Evolutionary conservation across 345 rosid genomes (phyloP), one percentile per base, ranked within the genome.

Genomic region (Syzygium jambos): DNA sequence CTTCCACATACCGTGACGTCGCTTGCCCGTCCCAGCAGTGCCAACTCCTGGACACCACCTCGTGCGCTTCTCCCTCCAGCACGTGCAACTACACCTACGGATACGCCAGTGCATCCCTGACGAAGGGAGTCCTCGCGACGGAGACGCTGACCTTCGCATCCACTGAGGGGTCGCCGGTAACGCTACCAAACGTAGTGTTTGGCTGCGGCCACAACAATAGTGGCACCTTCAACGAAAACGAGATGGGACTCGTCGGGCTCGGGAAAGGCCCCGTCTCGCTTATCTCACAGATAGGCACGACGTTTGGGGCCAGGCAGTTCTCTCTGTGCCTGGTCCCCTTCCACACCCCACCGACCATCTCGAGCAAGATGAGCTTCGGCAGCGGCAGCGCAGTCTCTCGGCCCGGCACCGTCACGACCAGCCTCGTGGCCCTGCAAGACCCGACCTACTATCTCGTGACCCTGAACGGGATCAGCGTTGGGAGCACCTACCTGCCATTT

Each of bases 291-390:
- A 57, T 96, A 51, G 86, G 93, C 65, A 78, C 92, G 7, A 78
- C 91, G 0, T 90, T 93, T 27, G 93, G 86, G 3, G 93, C 91
- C 9, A 92, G 92, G 89, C 85, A 43, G 15, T 94, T 96, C 90
- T 96, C 96, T 4, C 93, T 93, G 51, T 96, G 98, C 90, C 87
- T 95, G 87, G 91, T 94, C 0, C 96, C 94, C 51, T 68, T 88
- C 52, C 86, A 87, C 52, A 51, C 94, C 53, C 34, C 86, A 3
- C 29, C 88, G 0, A 77, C 87, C 41, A 80, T 57, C 14, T 63
- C 94, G 17, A 93, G 94, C 90, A 93, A 90, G 84, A 87, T 95
- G 59, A 94, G 91, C 86, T 93, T 94, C 19, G 97, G 99, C 7
- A 59, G 73, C 11, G 88, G 89, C 25, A 93, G 94, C 3, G 82